Conservation (phyloP, 2,329 filamentous ascomycete species). For the Polychaeton citri region DNA sequence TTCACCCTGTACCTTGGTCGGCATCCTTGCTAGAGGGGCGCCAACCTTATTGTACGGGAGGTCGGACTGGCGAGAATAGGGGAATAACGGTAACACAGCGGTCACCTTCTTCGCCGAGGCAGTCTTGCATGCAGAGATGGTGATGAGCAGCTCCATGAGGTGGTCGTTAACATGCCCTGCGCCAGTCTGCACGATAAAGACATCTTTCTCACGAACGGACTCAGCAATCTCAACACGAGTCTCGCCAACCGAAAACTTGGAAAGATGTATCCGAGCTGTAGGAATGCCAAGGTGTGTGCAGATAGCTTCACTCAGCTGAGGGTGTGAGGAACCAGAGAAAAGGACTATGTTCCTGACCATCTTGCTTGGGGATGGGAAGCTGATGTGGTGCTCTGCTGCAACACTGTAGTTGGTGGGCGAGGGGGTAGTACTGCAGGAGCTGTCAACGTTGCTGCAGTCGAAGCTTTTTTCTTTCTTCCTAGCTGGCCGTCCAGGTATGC, state of each 20-base stretch:
- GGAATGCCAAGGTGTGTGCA: constrained; percentile 81
- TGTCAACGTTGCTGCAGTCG: neutral
- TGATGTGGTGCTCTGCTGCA: neutral
- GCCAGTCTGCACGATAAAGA: constrained; percentile 94
- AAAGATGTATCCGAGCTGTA: constrained; percentile 68
- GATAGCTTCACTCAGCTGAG: constrained; percentile 71
- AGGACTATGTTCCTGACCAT: constrained; percentile 97
- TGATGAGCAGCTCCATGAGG: constrained; percentile 92
- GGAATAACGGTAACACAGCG: constrained; percentile 86
- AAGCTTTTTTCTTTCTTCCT: too few species aligned
- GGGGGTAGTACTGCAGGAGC: neutral
- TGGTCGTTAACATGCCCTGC: constrained; percentile 91
- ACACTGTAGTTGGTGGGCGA: neutral
- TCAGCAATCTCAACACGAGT: constrained; percentile 92
- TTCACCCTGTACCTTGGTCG: constrained; percentile 28
- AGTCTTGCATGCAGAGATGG: constrained; percentile 94
- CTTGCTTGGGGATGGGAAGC: constrained; percentile 2
- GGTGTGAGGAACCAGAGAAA: constrained; percentile 86
- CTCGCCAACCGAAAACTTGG: constrained; percentile 91
- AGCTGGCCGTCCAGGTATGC: too few species aligned
- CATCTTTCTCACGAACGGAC: constrained; percentile 94
- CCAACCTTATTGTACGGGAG: constrained; percentile 93
- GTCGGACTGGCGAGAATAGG: constrained; percentile 91
- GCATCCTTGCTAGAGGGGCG: constrained; percentile 66
- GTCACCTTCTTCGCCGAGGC: constrained; percentile 88